phyloP scores from a whole-genome alignment of 345 rosid species.

The Viola odorata region DNA sequence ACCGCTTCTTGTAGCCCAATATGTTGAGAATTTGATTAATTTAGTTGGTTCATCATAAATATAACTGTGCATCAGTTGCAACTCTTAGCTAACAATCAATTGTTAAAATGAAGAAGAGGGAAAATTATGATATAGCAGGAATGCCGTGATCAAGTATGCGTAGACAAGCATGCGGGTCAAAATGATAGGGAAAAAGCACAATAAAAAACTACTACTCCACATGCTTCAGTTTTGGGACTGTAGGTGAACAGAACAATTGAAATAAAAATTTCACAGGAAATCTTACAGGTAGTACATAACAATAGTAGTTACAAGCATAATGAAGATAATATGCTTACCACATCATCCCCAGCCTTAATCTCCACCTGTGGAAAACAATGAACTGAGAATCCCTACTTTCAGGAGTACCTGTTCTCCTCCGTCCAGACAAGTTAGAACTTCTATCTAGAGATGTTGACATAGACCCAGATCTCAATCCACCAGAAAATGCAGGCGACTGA shows the following conservation, averaged over 20 bases:
- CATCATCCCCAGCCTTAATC: constrained; percentile 81
- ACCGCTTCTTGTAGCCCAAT: no score
- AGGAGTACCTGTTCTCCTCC: constrained; percentile 53
- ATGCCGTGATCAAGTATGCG: no score
- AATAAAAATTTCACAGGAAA: no score
- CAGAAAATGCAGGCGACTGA: constrained; percentile 59
- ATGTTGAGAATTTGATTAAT: no score
- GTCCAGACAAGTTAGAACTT: constrained; percentile 62
- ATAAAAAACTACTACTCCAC: no score
- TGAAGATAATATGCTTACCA: constrained; percentile 48
- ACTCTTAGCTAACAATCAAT: no score
- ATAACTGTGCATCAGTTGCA: no score
- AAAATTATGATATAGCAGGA: no score
- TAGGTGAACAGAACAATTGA: no score
- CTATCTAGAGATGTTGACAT: constrained; percentile 57
- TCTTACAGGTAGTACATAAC: background rate
- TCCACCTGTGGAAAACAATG: constrained; percentile 90
- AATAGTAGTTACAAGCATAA: background rate
- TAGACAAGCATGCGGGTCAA: no score
- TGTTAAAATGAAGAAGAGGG: no score
- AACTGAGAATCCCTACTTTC: constrained; percentile 71
- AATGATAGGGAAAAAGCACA: background rate
- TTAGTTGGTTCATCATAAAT: no score
- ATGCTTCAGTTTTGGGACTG: background rate
- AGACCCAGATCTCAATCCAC: constrained; percentile 59